Percentiles rank a stretch among this genome's conserved stretches.
Conservation (phyloP, 257 asterid genomes). For the Sherardia arvensis region DNA sequence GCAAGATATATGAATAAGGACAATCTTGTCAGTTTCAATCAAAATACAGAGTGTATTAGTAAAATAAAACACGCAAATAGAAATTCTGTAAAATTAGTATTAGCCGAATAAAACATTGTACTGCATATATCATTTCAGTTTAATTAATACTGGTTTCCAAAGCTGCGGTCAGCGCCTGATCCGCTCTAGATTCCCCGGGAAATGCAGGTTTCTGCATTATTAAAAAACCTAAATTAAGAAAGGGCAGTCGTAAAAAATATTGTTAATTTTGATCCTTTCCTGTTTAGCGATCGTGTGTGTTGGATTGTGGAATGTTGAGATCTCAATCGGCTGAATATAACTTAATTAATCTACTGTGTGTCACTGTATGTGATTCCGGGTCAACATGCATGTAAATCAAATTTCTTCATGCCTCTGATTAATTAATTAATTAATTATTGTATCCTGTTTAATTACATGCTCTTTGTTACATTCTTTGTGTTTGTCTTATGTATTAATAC, state of each 20-base stretch:
- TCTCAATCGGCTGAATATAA: constrained; percentile 14
- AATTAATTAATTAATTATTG: no score
- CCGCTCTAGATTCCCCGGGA: constrained; percentile 92
- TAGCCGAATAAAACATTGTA: no score
- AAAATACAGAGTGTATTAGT: no score
- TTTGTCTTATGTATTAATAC: constrained; percentile 32
- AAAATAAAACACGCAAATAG: no score
- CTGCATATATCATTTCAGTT: no score
- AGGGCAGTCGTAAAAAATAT: not conserved
- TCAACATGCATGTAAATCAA: constrained; percentile 21
- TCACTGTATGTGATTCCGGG: constrained; percentile 11
- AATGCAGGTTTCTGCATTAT: constrained; percentile 17
- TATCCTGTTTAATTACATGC: not conserved
- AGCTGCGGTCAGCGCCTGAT: constrained; percentile 80
- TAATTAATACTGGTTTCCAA: constrained; percentile 7
- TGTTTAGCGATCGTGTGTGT: constrained; percentile 19
- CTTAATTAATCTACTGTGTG: not conserved
- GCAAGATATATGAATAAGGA: no score
- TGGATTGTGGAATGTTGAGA: constrained; percentile 20
- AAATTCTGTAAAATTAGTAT: no score
- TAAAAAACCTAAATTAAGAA: not conserved
- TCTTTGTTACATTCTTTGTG: constrained; percentile 19
- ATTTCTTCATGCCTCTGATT: constrained; percentile 11
- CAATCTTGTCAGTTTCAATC: no score
- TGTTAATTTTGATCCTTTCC: not conserved